A percentile compares a stretch with the other conserved stretches of the same genome.
Evolutionary conservation across 495 filamentous ascomycete genomes (phyloP).

Genomic region (Penicillium coffeae): DNA sequence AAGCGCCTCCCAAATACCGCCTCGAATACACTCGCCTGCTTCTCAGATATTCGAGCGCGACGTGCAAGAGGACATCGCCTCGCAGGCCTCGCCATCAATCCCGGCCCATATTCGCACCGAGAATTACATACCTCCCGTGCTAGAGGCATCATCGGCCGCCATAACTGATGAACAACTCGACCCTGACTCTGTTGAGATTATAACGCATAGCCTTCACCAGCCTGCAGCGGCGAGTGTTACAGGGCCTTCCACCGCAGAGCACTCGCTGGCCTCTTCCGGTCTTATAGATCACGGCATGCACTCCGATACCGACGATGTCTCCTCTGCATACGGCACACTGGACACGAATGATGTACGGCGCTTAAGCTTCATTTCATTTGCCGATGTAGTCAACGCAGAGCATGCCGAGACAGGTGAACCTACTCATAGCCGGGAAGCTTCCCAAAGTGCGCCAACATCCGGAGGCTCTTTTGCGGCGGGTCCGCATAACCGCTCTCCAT

Average conservation of each 20-base stretch:
- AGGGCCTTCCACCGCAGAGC: conserved; percentile 37
- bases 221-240: conserved; percentile 63
- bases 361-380: conserved; percentile 89
- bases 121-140: conserved; percentile 84
- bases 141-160: conserved; percentile 83
- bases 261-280: conserved; percentile 28
- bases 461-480: conserved; percentile 44
- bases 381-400: conserved; percentile 89
- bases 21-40: conserved; percentile 60
- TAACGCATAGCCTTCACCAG: conserved; percentile 77
- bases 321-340: conserved; percentile 42
- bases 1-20: conserved; percentile 49
- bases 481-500: conserved; percentile 63
- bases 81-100: conserved; percentile 61
- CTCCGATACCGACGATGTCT: conserved; percentile 60
- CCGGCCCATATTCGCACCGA: conserved; percentile 87
- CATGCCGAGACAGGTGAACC: conserved; percentile 49
- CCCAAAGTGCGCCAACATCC: conserved; percentile 47
- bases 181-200: conserved; percentile 76
- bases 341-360: conserved; percentile 75
- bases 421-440: conserved; percentile 47
- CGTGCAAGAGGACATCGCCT: conserved; percentile 74
- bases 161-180: conserved; percentile 63
- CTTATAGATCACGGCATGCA: conserved; percentile 51
- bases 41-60: conserved; percentile 92